phyloP scores from a whole-genome alignment of 306 rosid species.

The Boehmeria nivea region DNA sequence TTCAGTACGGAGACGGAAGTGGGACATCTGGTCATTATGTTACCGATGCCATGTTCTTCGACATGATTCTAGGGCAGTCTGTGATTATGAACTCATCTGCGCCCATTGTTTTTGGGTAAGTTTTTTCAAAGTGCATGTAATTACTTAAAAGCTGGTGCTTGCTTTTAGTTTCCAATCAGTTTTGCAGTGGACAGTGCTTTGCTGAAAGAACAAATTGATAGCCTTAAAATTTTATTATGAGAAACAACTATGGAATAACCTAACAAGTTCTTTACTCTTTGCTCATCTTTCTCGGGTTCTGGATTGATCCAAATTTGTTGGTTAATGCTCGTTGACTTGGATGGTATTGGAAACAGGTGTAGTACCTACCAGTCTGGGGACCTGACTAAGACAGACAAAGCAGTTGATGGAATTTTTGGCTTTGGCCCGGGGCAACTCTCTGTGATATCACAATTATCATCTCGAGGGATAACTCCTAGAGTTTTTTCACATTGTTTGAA shows the following conservation, averaged over 20 bases:
- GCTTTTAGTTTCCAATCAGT: too few relatives aligned
- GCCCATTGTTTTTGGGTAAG: conserved; percentile 82
- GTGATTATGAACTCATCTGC: conserved; percentile 57
- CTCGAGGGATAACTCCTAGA: conserved; percentile 73
- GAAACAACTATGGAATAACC: too few relatives aligned
- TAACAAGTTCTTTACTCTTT: too few relatives aligned
- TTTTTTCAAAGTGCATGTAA: conserved; percentile 14
- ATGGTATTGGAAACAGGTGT: conserved; percentile 64
- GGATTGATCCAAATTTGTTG: too few relatives aligned
- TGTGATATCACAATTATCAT: conserved; percentile 78
- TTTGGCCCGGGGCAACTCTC: conserved; percentile 88
- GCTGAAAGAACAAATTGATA: too few relatives aligned
- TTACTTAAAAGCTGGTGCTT: neutral
- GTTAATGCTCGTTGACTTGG: conserved; percentile 1
- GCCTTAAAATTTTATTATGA: too few relatives aligned
- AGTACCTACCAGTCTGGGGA: conserved; percentile 79
- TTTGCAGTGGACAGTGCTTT: too few relatives aligned
- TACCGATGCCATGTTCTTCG: conserved; percentile 61
- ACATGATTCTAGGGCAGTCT: conserved; percentile 71
- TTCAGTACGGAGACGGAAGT: conserved; percentile 85
- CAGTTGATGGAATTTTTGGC: conserved; percentile 92
- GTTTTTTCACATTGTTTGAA: conserved; percentile 91
- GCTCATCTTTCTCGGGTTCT: too few relatives aligned
- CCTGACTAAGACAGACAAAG: conserved; percentile 78
- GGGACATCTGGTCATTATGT: conserved; percentile 79